Evolutionary conservation across 108 stramenopile species (phyloP).

Genomic region (Fistulifera pelliculosa): DNA sequence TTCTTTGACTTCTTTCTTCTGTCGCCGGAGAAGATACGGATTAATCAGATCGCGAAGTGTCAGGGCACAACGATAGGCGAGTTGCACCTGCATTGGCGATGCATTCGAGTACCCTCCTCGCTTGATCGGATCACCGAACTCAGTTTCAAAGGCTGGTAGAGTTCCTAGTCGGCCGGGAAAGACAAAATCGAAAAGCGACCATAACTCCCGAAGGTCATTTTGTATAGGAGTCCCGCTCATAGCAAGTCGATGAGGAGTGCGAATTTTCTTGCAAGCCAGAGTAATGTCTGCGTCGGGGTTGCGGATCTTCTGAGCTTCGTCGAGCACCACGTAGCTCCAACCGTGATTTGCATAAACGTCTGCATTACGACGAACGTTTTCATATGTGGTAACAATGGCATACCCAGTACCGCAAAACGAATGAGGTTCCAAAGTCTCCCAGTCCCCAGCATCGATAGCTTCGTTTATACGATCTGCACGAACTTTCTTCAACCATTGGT

Average conservation of each 20-base stretch:
- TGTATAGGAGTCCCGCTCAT: conserved; percentile 90
- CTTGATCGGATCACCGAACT: conserved; percentile 91
- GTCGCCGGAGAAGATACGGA: conserved; percentile 87
- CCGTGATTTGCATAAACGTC: conserved; percentile 62
- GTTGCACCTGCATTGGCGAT: conserved; percentile 71
- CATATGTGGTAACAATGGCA: conserved; percentile 87
- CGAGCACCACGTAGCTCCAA: conserved; percentile 92
- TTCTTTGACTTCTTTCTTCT: conserved; percentile 73
- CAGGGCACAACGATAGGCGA: conserved; percentile 88
- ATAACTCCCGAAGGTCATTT: conserved; percentile 92
- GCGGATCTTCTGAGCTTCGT: conserved; percentile 98
- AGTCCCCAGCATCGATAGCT: conserved; percentile 63
- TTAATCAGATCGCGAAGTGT: conserved; percentile 86
- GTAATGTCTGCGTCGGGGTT: conserved; percentile 97
- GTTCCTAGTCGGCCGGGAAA: conserved; percentile 95
- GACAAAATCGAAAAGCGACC: conserved; percentile 94
- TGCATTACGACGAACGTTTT: conserved; percentile 63
- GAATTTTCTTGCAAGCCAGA: conserved; percentile 87
- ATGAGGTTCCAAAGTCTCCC: conserved; percentile 35
- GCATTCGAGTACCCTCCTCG: conserved; percentile 91
- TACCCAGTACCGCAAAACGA: conserved; percentile 74
- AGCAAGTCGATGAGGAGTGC: conserved; percentile 77
- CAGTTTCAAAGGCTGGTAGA: conserved; percentile 88
- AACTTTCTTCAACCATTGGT: conserved; percentile 50
- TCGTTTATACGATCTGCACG: conserved; percentile 60